Percentiles rank a stretch among this genome's conserved stretches.
phyloP scores from a whole-genome alignment of 2,329 filamentous ascomycete genomes.

The Fusarium albidum region DNA sequence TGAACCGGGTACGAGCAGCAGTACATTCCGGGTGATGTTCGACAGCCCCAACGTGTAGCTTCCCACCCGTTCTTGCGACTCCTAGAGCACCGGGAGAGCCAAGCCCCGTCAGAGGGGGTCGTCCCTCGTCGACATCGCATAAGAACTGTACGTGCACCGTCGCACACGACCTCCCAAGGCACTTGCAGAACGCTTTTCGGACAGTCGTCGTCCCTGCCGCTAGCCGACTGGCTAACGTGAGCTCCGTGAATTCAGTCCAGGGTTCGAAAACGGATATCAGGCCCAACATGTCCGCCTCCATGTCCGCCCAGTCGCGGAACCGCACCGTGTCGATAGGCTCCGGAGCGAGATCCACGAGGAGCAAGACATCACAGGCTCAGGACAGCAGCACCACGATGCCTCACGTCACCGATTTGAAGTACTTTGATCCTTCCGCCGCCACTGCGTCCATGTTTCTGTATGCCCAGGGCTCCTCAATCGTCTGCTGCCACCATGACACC shows the following conservation, averaged over 20 bases:
- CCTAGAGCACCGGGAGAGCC: conserved; percentile 35
- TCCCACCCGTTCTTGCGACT: conserved; percentile 40
- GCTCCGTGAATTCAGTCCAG: conserved; percentile 32
- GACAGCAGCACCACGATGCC: conserved; percentile 62
- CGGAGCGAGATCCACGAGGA: conserved; percentile 62
- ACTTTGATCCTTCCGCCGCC: conserved; percentile 88
- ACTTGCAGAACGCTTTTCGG: conserved; percentile 34
- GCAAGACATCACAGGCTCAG: conserved; percentile 51
- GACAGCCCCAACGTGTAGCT: conserved; percentile 46
- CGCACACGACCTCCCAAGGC: conserved; percentile 43
- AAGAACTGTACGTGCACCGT: conserved; percentile 53
- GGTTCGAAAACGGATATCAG: conserved; percentile 46
- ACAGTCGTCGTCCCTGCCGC: conserved; percentile 32
- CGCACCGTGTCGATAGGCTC: conserved; percentile 68
- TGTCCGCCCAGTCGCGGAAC: conserved; percentile 63
- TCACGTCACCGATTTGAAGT: conserved; percentile 56
- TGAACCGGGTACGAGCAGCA: conserved; percentile 45
- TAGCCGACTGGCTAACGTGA: conserved; percentile 33
- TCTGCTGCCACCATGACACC: conserved; percentile 93
- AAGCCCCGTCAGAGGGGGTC: conserved; percentile 40
- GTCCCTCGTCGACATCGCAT: conserved; percentile 42
- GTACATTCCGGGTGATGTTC: conserved; percentile 49
- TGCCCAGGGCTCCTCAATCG: conserved; percentile 80
- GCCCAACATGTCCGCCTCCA: conserved; percentile 64
- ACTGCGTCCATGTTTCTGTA: conserved; percentile 93